Evolutionary conservation across 805 yeast species (phyloP), one percentile per base, ranked within the genome.

Genomic region (Cyberlindnera japonica): DNA sequence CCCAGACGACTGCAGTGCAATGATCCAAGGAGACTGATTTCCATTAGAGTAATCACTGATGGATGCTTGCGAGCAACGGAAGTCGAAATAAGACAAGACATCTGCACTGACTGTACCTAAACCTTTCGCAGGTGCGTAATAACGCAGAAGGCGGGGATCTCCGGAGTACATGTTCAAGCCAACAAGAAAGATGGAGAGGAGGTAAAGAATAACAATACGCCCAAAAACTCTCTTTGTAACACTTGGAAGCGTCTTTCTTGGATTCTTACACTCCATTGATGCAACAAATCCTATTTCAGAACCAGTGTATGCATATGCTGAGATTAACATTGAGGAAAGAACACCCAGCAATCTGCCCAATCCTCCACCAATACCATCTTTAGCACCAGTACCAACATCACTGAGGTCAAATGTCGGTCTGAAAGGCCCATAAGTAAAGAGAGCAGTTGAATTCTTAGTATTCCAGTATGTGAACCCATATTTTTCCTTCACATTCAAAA

Each of bases 231-330:
- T 69, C 50, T 72, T 79, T 3, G 90, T 83, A 1, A 93, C 91
- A 10, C 80, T 71, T 1, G 95, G 95, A 14, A 86, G 67, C 0
- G 91, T 79, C 45, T 72, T 77, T 48, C 93, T 68, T 5, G 95
- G 95, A 49, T 83, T 81, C 45, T 81, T 69, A n/a, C 90, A 84
- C 59, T 86, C 95, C 59, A 90, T 85, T 6, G 91, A 88, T 3
- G 93, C 91, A 40, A 85, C 77, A 48, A 85, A 79, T 11, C 87
- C 90, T 58, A 82, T 79, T 50, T 86, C 95, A 1, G 89, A 83
- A 0, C 95, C 95, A 35, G 83, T 77, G 54, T 81, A 86, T 0
- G 95, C 83, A 59, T 81, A 86, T 0, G 87, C 69, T 0, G 89
- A 79, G 16, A 80, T 76, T 34, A 79, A 62, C 8, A 80, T 63